A percentile compares a stretch with the other conserved stretches of the same genome.
These are phyloP conservation scores for Trypanosoma melophagium DNA, from an alignment of 208 protist species.

Conservation along the genomic window DNA sequence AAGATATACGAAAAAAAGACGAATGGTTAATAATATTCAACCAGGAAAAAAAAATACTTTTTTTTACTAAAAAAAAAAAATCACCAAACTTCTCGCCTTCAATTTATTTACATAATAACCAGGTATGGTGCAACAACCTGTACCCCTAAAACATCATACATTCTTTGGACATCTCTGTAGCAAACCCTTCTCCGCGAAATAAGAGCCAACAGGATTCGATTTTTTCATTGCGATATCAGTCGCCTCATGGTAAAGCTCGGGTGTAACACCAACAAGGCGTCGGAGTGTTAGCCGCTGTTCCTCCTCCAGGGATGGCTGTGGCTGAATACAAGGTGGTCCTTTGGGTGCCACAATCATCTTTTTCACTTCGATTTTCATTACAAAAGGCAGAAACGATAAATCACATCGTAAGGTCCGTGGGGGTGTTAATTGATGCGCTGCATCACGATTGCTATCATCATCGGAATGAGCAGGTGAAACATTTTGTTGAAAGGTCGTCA, in stretches of 20 bases:
- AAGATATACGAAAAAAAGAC: no score
- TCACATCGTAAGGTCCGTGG: neutral
- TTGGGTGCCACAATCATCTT: conserved; percentile 38
- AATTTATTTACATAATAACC: no score
- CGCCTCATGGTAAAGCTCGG: conserved; percentile 49
- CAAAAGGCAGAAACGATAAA: conserved; percentile 54
- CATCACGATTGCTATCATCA: neutral
- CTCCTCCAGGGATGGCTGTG: conserved; percentile 51
- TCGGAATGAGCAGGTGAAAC: neutral
- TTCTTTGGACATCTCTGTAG: neutral
- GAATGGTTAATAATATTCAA: no score
- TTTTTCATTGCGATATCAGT: conserved; percentile 29
- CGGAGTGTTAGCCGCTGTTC: conserved; percentile 58
- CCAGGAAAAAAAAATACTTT: no score
- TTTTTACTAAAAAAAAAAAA: no score
- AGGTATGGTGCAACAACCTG: no score
- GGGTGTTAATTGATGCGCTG: neutral
- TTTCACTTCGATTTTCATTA: conserved; percentile 72
- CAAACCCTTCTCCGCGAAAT: conserved; percentile 34
- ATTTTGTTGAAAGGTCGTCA: neutral
- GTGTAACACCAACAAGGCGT: conserved; percentile 65
- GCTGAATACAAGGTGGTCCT: conserved; percentile 41
- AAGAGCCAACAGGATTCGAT: conserved; percentile 42
- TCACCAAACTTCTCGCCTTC: no score
- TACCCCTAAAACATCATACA: no score